Base-by-base conservation (phyloP, 2,329 filamentous ascomycete species). In the Dryadomyces quercivorus region DNA sequence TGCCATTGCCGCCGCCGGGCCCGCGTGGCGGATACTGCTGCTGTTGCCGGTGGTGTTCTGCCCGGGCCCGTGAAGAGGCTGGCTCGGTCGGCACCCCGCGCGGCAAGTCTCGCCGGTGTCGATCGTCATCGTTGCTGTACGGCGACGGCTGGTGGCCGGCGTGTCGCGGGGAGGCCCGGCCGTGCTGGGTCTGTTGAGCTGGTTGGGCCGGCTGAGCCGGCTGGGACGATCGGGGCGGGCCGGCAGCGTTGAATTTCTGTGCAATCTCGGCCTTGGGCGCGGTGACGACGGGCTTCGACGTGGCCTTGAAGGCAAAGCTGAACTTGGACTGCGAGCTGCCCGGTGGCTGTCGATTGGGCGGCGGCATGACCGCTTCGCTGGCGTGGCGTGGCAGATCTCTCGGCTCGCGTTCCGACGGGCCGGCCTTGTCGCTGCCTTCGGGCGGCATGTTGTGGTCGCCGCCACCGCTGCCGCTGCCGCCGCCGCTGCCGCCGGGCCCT, bases 281-380 rank as follows among this genome's bases (percentile, higher is more conserved):
- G 9, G 81, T 70, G 15, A 78, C 70, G 2, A 75, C 69, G 8
- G 75, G 71, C 61, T 84, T 84, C 12, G 75, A 77, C 45, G 85
- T 79, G 10, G 84, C 79, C 66, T 96, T 96, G 68, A 97, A 89
- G 1, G 90, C 89, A 67, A 97, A 97, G 66, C 89, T 94, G 64
- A 96, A 94, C 69, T 92, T 93, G 47, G 82, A 69, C 38, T 75
- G 73, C n/a, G 78, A 73, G 5, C 78, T 75, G 2, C 75, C 72
- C 20, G 77, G 73, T 2, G 76, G 69, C 43, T 78, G 72, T 55
- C 78, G 77, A 55, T 69, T 73, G 12, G 57, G 75, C 20, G 77
- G 77, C 34, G 76, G 75, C 69, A 80, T 78, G 53, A 75, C 65
- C 50, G 70, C 68, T 52, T 51, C 59, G 20, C 38, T 53, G 2